These are phyloP conservation scores for Kazachstania taianensis DNA, from an alignment of 805 yeast species.

Conservation along the genomic window DNA sequence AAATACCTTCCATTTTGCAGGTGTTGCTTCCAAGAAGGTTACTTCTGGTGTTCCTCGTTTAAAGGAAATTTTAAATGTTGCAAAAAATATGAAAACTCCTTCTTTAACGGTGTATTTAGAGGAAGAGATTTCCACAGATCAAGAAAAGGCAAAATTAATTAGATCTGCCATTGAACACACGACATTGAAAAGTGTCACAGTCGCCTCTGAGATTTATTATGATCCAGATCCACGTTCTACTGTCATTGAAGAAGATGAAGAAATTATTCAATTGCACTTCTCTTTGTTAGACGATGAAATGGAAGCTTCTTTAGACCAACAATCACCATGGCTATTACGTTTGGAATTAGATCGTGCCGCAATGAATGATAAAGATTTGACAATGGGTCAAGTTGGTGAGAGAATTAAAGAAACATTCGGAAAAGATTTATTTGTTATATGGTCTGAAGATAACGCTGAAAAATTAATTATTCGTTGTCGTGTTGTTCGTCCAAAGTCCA, in stretches of 20 bases:
- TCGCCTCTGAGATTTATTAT: slow-evolving; percentile 94
- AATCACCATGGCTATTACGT: slow-evolving; percentile 96
- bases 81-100: slow-evolving; percentile 99
- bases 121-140: slow-evolving; percentile 71
- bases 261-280: slow-evolving; percentile 93
- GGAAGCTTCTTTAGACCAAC: slow-evolving; percentile 85
- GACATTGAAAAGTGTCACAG: slow-evolving; percentile 84
- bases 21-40: slow-evolving; percentile 93
- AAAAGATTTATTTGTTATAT: slow-evolving; percentile 90
- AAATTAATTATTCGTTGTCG: slow-evolving; percentile 95
- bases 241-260: slow-evolving; percentile 93
- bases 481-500: slow-evolving; percentile 87
- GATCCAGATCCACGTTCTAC: slow-evolving; percentile 98
- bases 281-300: slow-evolving; percentile 97
- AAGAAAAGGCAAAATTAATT: slow-evolving; percentile 86
- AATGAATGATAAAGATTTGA: slow-evolving; percentile 94
- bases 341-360: slow-evolving; percentile 96
- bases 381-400: slow-evolving; percentile 97
- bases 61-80: slow-evolving; percentile 95
- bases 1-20: slow-evolving; percentile 96
- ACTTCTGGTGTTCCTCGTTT: slow-evolving; percentile 96
- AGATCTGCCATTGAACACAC: slow-evolving; percentile 98
- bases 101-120: slow-evolving; percentile 89
- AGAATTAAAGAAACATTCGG: slow-evolving; percentile 87
- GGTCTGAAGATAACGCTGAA: slow-evolving; percentile 99